Evolutionary conservation across 2,329 filamentous ascomycete genomes (phyloP), one percentile per base, ranked within the genome.

Genomic region (Monilinia polystroma): DNA sequence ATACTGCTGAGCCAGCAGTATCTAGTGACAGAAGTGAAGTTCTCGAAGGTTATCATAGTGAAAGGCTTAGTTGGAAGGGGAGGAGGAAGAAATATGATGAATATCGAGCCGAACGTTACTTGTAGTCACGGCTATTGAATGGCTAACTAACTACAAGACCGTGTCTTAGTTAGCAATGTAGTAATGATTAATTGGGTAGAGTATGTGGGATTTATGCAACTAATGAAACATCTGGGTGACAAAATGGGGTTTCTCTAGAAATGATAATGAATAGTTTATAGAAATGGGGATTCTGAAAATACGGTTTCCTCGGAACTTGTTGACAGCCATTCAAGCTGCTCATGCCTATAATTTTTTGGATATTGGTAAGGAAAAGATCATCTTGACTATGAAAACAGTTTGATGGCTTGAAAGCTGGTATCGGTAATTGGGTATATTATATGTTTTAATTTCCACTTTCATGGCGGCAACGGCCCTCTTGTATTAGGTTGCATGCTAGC

Each of bases 361-460:
- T 4, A 29, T 14, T 2, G 23, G 29, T 20, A 18, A 14, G 11
- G 1, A 52, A 10, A 16, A 43, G 41, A 43, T 10, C 12, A 14
- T 14, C 12, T 43, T 43, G 41, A 14, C 4, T 43, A 43, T 4
- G 14, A 43, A 43, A 43, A 43, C 1, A 43, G 12, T 14, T 43
- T 43, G 12, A 16, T 43, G 12, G 5, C 5, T 43, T 14, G 16
- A 16, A 1, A n/a, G 35, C 12, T 58, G 14, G 3, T 4, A 56
- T 26, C 20, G 7, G 32, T 3, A 47, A n/a, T 32, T 32, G 45
- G 32, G 45, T 62, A 51, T 60, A 49, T 26, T 26, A 26, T 51
- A 51, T 52, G 51, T 62, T 35, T 35, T 62, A 51, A 2, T 26
- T 38, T 51, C n/a, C 51, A 51, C 58, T 51, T 53, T 14, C 20